phyloP scores from a whole-genome alignment of 495 filamentous ascomycete species.

The Xylaria flabelliformis region DNA sequence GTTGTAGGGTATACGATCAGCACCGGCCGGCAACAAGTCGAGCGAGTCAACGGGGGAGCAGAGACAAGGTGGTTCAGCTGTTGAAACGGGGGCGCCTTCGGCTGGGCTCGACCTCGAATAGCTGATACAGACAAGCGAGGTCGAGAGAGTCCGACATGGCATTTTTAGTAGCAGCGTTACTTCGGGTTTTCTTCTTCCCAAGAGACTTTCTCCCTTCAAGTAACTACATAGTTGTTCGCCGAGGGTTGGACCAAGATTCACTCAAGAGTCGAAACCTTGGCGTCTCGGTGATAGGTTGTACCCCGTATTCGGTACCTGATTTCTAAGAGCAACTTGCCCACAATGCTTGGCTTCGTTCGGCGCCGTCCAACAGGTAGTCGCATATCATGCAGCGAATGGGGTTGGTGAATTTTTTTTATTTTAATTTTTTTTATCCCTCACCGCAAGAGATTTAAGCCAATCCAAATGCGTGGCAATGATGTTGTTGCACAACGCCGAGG shows the following conservation, averaged over 20 bases:
- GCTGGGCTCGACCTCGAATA: slow-evolving; percentile 12
- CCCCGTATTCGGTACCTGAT: slow-evolving; percentile 5
- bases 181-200: neutral
- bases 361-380: slow-evolving; percentile 13
- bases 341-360: slow-evolving; percentile 10
- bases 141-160: too few relatives aligned
- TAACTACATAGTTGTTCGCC: neutral
- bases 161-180: neutral
- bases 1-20: neutral
- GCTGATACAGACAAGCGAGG: slow-evolving; percentile 6
- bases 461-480: slow-evolving; percentile 1
- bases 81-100: slow-evolving; percentile 4
- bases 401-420: neutral
- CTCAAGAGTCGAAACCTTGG: neutral
- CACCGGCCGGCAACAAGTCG: slow-evolving; percentile 12
- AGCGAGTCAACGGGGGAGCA: neutral
- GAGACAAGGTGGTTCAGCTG: neutral
- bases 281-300: neutral
- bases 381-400: slow-evolving; percentile 18
- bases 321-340: slow-evolving; percentile 10
- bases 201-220: too few relatives aligned
- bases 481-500: neutral
- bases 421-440: neutral
- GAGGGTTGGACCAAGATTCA: slow-evolving; percentile 10
- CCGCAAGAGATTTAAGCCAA: slow-evolving; percentile 22